Evolutionary conservation across 768 basidiomycete species (phyloP).

Genomic region (Termitomyces sp.): DNA sequence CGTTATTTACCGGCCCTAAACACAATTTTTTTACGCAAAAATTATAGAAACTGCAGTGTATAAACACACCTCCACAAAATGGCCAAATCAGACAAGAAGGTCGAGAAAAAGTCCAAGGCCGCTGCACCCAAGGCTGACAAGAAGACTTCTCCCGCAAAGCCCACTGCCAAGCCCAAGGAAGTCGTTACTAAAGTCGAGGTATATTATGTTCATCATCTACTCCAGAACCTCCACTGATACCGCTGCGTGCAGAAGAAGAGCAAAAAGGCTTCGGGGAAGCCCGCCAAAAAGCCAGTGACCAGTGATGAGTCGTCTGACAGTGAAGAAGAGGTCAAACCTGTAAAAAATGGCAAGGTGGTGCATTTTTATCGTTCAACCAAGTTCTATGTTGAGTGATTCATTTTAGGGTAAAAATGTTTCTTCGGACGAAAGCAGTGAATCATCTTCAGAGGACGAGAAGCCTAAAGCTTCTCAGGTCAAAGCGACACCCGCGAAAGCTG

Average conservation of each 20-base stretch:
- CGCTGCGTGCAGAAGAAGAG: constrained; percentile 16
- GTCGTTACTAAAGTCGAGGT: constrained; percentile 36
- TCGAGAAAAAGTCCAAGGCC: constrained; percentile 30
- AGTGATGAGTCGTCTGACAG: constrained; percentile 26
- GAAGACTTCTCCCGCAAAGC: constrained; percentile 23
- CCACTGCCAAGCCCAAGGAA: constrained; percentile 34
- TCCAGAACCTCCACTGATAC: not conserved
- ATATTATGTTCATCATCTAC: constrained; percentile 10
- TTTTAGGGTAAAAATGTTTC: constrained; percentile 27
- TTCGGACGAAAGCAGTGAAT: constrained; percentile 42
- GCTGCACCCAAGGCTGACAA: constrained; percentile 30
- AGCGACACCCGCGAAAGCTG: constrained; percentile 28
- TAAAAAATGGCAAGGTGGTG: constrained; percentile 31
- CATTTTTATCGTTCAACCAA: constrained; percentile 2
- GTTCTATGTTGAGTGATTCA: not conserved
- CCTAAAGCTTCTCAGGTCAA: constrained; percentile 51
- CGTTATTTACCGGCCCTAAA: constrained; percentile 29
- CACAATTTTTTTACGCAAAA: constrained; percentile 16
- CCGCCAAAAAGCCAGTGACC: constrained; percentile 22
- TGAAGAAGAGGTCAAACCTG: constrained; percentile 22
- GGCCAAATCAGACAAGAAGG: constrained; percentile 48
- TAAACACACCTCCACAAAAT: constrained; percentile 25
- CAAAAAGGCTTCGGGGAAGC: constrained; percentile 19
- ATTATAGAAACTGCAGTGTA: constrained; percentile 13
- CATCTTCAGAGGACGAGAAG: constrained; percentile 49